phyloP scores from a whole-genome alignment of 345 rosid genomes.

The Clausena lansium region DNA sequence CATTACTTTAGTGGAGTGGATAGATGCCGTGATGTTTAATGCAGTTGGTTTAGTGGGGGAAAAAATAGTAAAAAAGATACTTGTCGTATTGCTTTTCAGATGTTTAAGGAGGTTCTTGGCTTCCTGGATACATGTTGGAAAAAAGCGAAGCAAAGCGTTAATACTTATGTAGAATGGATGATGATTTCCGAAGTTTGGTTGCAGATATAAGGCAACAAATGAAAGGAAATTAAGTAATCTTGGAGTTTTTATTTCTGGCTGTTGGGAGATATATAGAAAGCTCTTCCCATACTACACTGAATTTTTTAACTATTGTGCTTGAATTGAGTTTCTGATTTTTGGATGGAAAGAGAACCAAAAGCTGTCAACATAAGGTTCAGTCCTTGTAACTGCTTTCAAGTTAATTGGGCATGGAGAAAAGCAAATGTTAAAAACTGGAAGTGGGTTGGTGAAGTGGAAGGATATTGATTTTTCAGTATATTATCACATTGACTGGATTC shows the following conservation, averaged over 20 bases:
- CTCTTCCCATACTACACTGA: not conserved
- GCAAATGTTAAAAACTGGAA: not conserved
- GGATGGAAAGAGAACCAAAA: not conserved
- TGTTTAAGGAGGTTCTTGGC: not conserved
- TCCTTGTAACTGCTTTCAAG: not conserved
- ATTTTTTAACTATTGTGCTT: not conserved
- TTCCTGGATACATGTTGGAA: not conserved
- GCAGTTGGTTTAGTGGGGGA: not conserved
- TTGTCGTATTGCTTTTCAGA: not conserved
- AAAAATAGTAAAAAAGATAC: not conserved
- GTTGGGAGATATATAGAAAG: not conserved
- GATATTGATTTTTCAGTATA: not conserved
- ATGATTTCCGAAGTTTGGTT: not conserved
- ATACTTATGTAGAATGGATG: not conserved
- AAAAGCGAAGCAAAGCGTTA: not conserved
- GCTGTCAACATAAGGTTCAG: not conserved
- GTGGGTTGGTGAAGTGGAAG: not conserved
- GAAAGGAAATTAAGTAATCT: not conserved
- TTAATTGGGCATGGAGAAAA: not conserved
- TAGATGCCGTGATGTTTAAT: not conserved
- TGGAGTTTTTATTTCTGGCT: not conserved
- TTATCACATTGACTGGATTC: not conserved
- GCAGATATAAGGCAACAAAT: not conserved
- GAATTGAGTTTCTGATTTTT: not conserved
- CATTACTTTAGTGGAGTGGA: not conserved